Conservation (phyloP, 108 stramenopile genomes). For the Conticribra guillardii region DNA sequence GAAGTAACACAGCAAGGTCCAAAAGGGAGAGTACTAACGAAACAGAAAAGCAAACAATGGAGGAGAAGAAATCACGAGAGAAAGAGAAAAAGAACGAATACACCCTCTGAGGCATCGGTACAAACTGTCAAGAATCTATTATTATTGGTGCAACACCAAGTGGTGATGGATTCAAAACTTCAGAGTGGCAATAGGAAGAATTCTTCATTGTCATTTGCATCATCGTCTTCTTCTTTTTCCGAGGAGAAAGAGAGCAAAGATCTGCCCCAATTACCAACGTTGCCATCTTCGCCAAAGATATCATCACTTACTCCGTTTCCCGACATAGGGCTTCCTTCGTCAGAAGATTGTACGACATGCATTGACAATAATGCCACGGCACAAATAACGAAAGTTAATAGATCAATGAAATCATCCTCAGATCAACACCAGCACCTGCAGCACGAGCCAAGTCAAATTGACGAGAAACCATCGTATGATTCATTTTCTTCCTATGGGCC, state of each 20-base stretch:
- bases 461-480: no score
- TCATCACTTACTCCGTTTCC: not conserved
- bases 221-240: not conserved
- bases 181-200: not conserved
- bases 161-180: not conserved
- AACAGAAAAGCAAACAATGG: no score
- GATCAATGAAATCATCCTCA: no score
- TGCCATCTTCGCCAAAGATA: not conserved
- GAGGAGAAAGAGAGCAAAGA: not conserved
- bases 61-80: not conserved
- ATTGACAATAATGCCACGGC: not conserved
- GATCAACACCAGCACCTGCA: no score
- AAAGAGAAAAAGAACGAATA: not conserved
- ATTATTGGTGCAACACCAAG: not conserved
- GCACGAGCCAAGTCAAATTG: no score
- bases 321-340: not conserved
- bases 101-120: not conserved
- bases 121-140: not conserved
- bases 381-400: not conserved
- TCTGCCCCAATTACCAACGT: not conserved
- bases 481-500: not conserved
- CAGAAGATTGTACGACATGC: not conserved
- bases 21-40: not conserved
- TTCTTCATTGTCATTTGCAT: not conserved
- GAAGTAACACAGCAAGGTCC: not conserved